Evolutionary conservation across 306 rosid genomes (phyloP), one percentile per base, ranked within the genome.

Genomic region (Senna siamea): DNA sequence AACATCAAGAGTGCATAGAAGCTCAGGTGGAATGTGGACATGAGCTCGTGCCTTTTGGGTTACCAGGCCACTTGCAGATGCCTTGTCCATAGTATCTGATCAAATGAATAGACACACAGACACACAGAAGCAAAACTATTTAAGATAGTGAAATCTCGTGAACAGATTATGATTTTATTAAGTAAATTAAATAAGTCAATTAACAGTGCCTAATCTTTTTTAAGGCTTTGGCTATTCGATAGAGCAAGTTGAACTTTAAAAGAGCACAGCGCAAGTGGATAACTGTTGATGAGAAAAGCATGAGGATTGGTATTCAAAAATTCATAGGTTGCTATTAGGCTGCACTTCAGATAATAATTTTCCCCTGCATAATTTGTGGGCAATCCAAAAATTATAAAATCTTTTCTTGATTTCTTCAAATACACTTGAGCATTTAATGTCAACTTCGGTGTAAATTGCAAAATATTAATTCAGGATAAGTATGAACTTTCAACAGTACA

Each of bases 11-110:
- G 76, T 64, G 66, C 62, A 70, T 26, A 94, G 72, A 81, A 94
- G 97, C 89, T 94, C 99, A 0, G 99, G 92, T 70, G 99, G 99
- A 81, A 94, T 84, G 69, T 85, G 87, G 74, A 83, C 96, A 82
- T 87, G 84, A 35, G 78, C 86, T 9, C 89, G 90, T 74, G 86
- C 67, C 77, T 83, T 91, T 73, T 62, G 72, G 73, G 23, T 56
- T 78, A 34, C 58, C 2, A 17, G 56, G 37, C 84, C 88, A 65
- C 26, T 43, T 85, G 75, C 66, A 54, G 71, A 80, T 44, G 76
- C 66, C 81, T 89, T 84, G 19, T 74, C 81, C 57, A 40, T 46
- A 37, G 50, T 78, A 78, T 79, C 97, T 88, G 83, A 71, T 52
- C 55, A 58, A 59, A 51, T 59, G 15, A 34, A 38, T 66, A 9